phyloP scores from a whole-genome alignment of 768 basidiomycete species.

The Tylopilus subfusipes region DNA sequence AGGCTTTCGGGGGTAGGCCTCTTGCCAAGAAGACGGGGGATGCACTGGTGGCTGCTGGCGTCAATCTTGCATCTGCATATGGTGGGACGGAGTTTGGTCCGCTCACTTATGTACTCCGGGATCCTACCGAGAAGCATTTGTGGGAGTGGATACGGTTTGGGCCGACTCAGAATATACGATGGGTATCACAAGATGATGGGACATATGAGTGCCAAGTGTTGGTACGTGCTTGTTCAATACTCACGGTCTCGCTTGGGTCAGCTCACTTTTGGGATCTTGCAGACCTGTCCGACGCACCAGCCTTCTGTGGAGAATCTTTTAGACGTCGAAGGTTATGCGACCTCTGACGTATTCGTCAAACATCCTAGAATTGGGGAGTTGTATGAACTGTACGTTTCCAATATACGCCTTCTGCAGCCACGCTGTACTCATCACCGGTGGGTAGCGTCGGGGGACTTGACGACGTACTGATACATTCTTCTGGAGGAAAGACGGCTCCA shows the following conservation, averaged over 20 bases:
- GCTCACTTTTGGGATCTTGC: no score
- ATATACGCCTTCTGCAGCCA: no score
- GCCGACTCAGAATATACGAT: constrained; percentile 26
- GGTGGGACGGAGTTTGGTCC: constrained; percentile 39
- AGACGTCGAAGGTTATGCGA: not conserved
- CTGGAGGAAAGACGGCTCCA: constrained; percentile 33
- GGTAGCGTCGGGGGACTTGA: not conserved
- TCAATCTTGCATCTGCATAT: constrained; percentile 32
- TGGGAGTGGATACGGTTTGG: constrained; percentile 35
- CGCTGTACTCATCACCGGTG: no score
- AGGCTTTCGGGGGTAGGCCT: constrained; percentile 37
- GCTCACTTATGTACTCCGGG: constrained; percentile 10
- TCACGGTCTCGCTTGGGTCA: no score
- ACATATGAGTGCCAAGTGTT: constrained; percentile 39
- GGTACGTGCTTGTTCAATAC: constrained; percentile 23
- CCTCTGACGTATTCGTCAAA: not conserved
- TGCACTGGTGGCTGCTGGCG: constrained; percentile 32
- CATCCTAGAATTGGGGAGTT: not conserved
- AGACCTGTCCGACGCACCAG: not conserved
- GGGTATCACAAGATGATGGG: constrained; percentile 36
- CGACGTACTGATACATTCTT: not conserved
- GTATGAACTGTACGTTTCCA: not conserved
- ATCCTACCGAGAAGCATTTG: constrained; percentile 22
- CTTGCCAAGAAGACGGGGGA: constrained; percentile 37
- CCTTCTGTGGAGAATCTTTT: not conserved